Evolutionary conservation across 352 stramenopile genomes (phyloP).

Genomic region (Globisporangium canariense): DNA sequence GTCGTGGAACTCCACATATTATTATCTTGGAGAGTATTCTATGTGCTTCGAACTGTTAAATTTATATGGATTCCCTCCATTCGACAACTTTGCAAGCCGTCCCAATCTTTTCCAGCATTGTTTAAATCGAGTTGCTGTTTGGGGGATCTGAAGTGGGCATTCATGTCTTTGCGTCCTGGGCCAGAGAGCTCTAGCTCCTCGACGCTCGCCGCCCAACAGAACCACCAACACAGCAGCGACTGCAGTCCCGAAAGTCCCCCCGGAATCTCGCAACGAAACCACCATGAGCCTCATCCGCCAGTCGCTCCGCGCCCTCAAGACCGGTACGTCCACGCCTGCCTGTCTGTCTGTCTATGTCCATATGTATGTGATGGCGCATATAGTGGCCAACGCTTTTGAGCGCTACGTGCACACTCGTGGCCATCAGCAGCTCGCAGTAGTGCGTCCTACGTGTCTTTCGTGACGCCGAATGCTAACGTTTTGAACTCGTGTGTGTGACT

Average conservation of each 20-base stretch:
- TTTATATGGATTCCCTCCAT: background rate
- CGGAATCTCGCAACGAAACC: constrained; percentile 23
- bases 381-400: background rate
- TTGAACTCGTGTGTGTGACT: background rate
- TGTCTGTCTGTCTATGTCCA: background rate
- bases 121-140: background rate
- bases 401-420: background rate
- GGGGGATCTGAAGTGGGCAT: background rate
- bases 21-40: too few relatives aligned
- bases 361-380: background rate
- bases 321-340: constrained; percentile 38
- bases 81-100: background rate
- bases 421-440: constrained; percentile 1
- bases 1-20: too few relatives aligned
- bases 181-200: background rate
- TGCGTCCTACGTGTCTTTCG: background rate
- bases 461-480: constrained; percentile 2
- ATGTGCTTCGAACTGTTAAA: too few relatives aligned
- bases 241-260: constrained; percentile 33
- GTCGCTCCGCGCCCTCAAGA: constrained; percentile 76
- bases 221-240: constrained; percentile 1
- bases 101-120: background rate
- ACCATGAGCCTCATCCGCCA: constrained; percentile 82
- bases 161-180: constrained; percentile 12
- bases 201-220: background rate